phyloP scores from a whole-genome alignment of 352 stramenopile genomes.

The Blastocystis sp. region DNA sequence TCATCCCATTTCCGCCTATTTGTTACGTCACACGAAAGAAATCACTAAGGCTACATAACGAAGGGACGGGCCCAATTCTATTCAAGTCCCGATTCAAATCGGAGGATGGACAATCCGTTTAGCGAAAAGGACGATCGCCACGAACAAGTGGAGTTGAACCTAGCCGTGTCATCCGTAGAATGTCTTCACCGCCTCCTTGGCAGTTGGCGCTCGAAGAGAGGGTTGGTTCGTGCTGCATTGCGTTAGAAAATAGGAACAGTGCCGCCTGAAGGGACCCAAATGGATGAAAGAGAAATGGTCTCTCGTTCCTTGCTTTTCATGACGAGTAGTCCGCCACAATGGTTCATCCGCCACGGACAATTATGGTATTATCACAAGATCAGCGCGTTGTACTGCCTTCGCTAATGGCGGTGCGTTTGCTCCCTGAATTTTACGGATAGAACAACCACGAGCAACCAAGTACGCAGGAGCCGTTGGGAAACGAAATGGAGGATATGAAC shows the following conservation, averaged over 20 bases:
- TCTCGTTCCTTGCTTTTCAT: background rate
- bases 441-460: constrained; percentile 44
- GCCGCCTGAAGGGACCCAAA: background rate
- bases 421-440: background rate
- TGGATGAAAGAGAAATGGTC: constrained; percentile 33
- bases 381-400: constrained; percentile 37
- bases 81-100: background rate
- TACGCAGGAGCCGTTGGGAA: constrained; percentile 35
- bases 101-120: constrained; percentile 56
- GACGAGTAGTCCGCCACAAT: constrained; percentile 12
- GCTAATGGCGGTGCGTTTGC: constrained; percentile 24
- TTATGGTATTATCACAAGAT: constrained; percentile 39
- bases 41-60: background rate
- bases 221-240: background rate
- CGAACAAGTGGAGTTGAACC: background rate
- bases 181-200: constrained; percentile 35
- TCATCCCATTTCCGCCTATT: constrained; percentile 7
- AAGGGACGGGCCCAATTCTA: background rate
- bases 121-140: constrained; percentile 28
- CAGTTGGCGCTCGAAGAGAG: background rate
- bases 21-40: background rate
- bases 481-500: constrained; percentile 42
- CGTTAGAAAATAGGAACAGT: background rate
- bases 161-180: background rate
- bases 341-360: background rate